Conservation (phyloP, 2,329 filamentous ascomycete genomes). For the Chaetothyriales sp. region DNA sequence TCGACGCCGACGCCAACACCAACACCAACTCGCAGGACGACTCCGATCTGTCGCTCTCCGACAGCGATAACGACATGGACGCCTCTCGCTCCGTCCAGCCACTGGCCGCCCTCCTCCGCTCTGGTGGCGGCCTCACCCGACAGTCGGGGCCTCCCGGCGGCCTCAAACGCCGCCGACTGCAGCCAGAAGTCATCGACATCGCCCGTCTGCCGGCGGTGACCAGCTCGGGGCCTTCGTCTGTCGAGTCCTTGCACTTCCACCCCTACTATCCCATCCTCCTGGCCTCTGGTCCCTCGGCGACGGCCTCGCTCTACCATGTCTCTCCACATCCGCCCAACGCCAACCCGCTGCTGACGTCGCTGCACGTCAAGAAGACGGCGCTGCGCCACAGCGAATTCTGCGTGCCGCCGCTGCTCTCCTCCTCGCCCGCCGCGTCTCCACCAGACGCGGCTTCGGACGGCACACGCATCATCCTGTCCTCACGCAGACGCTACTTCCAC, state of each 20-base stretch:
- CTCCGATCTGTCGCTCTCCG: conserved; percentile 33
- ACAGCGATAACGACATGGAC: conserved; percentile 42
- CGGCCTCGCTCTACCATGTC: conserved; percentile 80
- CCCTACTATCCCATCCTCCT: conserved; percentile 67
- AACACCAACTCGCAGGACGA: conserved; percentile 35
- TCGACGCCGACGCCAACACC: conserved; percentile 31
- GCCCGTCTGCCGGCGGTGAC: conserved; percentile 78
- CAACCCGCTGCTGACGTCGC: conserved; percentile 78
- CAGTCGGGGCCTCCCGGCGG: conserved; percentile 33
- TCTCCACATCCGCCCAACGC: conserved; percentile 62
- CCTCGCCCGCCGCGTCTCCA: conserved; percentile 27
- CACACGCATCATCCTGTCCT: conserved; percentile 61
- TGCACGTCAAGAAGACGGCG: conserved; percentile 75
- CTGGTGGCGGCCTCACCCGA: conserved; percentile 52
- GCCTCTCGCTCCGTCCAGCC: conserved; percentile 57
- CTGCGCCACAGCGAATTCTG: conserved; percentile 73
- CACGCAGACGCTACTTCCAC: conserved; percentile 82
- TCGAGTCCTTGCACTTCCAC: conserved; percentile 80
- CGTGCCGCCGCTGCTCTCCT: conserved; percentile 33
- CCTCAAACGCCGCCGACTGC: conserved; percentile 54
- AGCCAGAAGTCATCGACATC: conserved; percentile 80
- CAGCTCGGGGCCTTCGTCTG: conserved; percentile 46
- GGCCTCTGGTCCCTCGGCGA: conserved; percentile 73
- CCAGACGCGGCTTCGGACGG: conserved; percentile 5
- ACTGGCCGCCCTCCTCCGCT: conserved; percentile 65